phyloP scores from a whole-genome alignment of 805 yeast genomes.

The Metschnikowia santaceciliae region DNA sequence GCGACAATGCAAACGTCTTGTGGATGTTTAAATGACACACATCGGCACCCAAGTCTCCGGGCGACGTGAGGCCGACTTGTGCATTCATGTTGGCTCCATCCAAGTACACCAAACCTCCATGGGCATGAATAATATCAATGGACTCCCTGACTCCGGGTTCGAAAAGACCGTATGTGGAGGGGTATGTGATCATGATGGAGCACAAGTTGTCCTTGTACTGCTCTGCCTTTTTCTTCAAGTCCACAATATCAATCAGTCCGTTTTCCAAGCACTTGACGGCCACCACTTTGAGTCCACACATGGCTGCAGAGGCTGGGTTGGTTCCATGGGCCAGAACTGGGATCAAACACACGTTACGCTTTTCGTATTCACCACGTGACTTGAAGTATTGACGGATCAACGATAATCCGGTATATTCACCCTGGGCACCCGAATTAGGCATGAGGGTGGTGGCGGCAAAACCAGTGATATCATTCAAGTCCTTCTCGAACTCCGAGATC shows the following conservation, averaged over 20 bases:
- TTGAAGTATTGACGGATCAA: slow-evolving; percentile 77
- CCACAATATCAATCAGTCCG: slow-evolving; percentile 83
- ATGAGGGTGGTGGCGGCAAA: slow-evolving; percentile 85
- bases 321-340: slow-evolving; percentile 99
- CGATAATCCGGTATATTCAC: slow-evolving; percentile 92
- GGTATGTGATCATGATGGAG: slow-evolving; percentile 94
- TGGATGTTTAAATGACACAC: slow-evolving; percentile 96
- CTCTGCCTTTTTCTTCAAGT: slow-evolving; percentile 67
- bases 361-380: slow-evolving; percentile 57
- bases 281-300: slow-evolving; percentile 93
- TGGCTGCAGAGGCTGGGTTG: slow-evolving; percentile 97
- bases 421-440: slow-evolving; percentile 99
- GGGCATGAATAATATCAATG: slow-evolving; percentile 73
- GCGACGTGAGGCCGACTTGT: slow-evolving; percentile 94
- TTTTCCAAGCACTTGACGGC: slow-evolving; percentile 81
- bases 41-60: slow-evolving; percentile 97
- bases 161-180: slow-evolving; percentile 94
- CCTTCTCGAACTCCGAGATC: slow-evolving; percentile 72
- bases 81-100: slow-evolving; percentile 99
- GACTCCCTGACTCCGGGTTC: slow-evolving; percentile 89
- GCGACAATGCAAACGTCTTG: slow-evolving; percentile 96
- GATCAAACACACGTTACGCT: slow-evolving; percentile 83
- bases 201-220: slow-evolving; percentile 71
- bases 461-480: slow-evolving; percentile 89
- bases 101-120: slow-evolving; percentile 94